These are phyloP conservation scores for Salicornia ramosissima DNA, from an alignment of 148 eudicot species.

Conservation along the genomic window DNA sequence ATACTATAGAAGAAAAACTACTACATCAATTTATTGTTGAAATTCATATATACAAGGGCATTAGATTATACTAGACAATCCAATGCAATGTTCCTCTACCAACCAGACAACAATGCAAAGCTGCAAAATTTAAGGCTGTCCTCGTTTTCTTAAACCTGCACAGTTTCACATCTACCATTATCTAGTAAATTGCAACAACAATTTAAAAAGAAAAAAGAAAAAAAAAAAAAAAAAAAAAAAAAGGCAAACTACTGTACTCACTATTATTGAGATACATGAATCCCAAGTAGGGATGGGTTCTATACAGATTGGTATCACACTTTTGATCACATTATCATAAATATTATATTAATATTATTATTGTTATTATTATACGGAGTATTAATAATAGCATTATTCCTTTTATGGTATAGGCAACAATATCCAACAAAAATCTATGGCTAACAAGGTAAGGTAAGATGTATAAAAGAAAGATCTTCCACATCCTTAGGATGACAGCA, in stretches of 20 bases:
- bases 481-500: constrained; percentile 25
- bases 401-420: neutral
- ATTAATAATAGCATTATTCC: neutral
- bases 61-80: too few relatives aligned
- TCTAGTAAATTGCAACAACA: neutral
- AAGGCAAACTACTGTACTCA: too few relatives aligned
- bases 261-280: constrained; percentile 10
- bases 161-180: neutral
- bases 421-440: constrained; percentile 7
- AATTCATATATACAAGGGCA: neutral
- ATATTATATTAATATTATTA: too few relatives aligned
- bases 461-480: constrained; percentile 13
- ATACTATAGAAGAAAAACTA: too few relatives aligned
- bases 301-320: constrained; percentile 12
- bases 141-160: constrained; percentile 3
- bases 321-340: too few relatives aligned
- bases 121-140: neutral
- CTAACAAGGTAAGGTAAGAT: constrained; percentile 6
- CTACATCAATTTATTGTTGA: neutral
- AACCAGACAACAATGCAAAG: neutral
- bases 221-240: too few relatives aligned
- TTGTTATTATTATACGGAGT: too few relatives aligned
- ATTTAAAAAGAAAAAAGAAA: too few relatives aligned
- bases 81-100: neutral
- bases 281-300: constrained; percentile 8